phyloP scores from a whole-genome alignment of 2,329 filamentous ascomycete genomes.

The Monosporascus cannonballus region DNA sequence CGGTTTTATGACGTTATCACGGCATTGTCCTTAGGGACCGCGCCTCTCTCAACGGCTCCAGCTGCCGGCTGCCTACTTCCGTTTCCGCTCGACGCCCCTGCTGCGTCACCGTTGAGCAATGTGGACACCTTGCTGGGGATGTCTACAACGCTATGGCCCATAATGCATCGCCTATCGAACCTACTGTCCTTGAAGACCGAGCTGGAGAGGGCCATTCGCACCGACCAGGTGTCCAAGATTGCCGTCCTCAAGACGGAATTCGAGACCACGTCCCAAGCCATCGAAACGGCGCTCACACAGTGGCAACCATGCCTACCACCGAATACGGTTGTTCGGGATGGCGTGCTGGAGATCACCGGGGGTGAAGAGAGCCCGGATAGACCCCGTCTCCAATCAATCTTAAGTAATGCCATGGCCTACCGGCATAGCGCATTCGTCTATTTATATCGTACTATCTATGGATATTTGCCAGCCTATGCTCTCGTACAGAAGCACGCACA shows the following conservation, averaged over 20 bases:
- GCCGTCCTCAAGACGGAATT: conserved; percentile 45
- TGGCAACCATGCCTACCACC: conserved; percentile 49
- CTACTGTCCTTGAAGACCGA: conserved; percentile 47
- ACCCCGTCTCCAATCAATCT: conserved; percentile 44
- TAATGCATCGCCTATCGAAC: conserved; percentile 55
- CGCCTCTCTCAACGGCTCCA: conserved; percentile 47
- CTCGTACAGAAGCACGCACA: conserved; percentile 49
- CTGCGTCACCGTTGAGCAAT: conserved; percentile 40
- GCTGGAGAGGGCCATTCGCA: conserved; percentile 38
- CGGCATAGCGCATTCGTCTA: conserved; percentile 53
- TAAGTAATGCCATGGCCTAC: conserved; percentile 56
- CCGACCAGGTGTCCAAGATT: conserved; percentile 36
- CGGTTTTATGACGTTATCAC: conserved; percentile 61
- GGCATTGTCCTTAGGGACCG: conserved; percentile 53
- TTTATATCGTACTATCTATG: conserved; percentile 49
- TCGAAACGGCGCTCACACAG: conserved; percentile 47
- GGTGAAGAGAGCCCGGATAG: conserved; percentile 26
- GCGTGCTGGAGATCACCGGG: conserved; percentile 9
- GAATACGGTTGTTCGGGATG: conserved; percentile 25
- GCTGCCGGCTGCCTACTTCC: conserved; percentile 40
- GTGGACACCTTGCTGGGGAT: conserved; percentile 57
- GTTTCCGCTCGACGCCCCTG: conserved; percentile 38
- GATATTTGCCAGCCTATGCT: conserved; percentile 37
- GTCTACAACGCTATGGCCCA: conserved; percentile 57
- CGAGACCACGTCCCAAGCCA: conserved; percentile 44